These are phyloP conservation scores for Allium cepa DNA, from an alignment of 106 monocot species.

Conservation along the genomic window DNA sequence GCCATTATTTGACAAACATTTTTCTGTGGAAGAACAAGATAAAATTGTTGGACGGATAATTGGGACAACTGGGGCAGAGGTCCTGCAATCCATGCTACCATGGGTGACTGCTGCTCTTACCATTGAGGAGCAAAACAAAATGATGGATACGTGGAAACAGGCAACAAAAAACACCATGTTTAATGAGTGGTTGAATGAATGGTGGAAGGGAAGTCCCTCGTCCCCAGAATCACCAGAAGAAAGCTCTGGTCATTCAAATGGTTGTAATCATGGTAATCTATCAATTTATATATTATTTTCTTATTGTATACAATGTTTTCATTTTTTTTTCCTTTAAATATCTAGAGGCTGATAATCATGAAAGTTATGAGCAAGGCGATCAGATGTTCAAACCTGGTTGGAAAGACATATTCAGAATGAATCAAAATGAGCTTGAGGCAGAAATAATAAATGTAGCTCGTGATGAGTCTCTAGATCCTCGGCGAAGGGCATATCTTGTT, in stretches of 20 bases:
- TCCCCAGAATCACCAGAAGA: slow-evolving; percentile 27
- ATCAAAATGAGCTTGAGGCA: slow-evolving; percentile 90
- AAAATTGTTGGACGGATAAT: slow-evolving; percentile 96
- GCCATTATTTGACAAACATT: slow-evolving; percentile 95
- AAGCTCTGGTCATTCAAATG: slow-evolving; percentile 23
- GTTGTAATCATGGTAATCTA: slow-evolving; percentile 10
- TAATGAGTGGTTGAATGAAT: slow-evolving; percentile 98
- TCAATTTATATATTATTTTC: background rate
- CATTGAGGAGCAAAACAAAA: slow-evolving; percentile 91
- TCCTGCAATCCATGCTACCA: slow-evolving; percentile 96
- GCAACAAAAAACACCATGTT: slow-evolving; percentile 99
- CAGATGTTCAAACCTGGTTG: slow-evolving; percentile 99
- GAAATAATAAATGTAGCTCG: slow-evolving; percentile 91
- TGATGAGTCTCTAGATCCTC: slow-evolving; percentile 90
- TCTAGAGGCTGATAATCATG: slow-evolving; percentile 55
- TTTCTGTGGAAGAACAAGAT: slow-evolving; percentile 96
- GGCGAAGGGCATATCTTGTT: slow-evolving; percentile 93
- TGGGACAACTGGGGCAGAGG: slow-evolving; percentile 95
- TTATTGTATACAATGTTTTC: background rate
- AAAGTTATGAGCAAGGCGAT: slow-evolving; percentile 58
- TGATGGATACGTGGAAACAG: slow-evolving; percentile 96
- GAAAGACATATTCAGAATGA: slow-evolving; percentile 99
- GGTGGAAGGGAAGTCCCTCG: slow-evolving; percentile 71
- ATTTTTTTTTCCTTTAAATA: slow-evolving; percentile 1
- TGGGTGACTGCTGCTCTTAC: slow-evolving; percentile 98